phyloP scores from a whole-genome alignment of 2,329 filamentous ascomycete species.

The Xylaria multiplex region DNA sequence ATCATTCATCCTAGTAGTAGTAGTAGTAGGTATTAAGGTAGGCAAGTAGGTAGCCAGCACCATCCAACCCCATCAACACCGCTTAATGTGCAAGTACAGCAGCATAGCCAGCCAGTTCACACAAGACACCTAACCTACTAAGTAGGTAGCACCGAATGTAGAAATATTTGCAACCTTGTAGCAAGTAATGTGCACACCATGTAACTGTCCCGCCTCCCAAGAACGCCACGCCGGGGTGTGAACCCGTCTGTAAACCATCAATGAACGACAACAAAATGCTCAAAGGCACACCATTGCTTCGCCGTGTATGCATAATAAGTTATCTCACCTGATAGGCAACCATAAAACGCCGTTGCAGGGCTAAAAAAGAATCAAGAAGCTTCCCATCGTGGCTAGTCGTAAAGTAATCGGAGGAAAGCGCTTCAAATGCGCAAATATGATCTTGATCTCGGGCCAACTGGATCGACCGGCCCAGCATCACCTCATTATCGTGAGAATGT shows the following conservation, averaged over 20 bases:
- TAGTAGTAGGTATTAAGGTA: background rate
- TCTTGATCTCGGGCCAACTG: background rate
- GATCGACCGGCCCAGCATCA: background rate
- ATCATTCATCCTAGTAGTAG: slow-evolving; percentile 12
- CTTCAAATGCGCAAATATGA: slow-evolving; percentile 2
- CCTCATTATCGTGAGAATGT: background rate
- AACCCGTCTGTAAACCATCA: slow-evolving; percentile 7
- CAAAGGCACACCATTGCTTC: slow-evolving; percentile 13
- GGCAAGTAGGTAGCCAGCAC: too few relatives aligned
- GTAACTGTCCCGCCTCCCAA: background rate
- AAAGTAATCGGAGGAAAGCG: slow-evolving; percentile 2
- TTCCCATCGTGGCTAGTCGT: slow-evolving; percentile 16
- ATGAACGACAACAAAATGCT: slow-evolving; percentile 7
- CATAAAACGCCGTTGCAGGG: slow-evolving; percentile 19
- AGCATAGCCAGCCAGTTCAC: slow-evolving; percentile 1
- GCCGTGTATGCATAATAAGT: slow-evolving; percentile 5
- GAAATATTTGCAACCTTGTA: background rate
- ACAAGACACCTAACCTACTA: slow-evolving; percentile 4
- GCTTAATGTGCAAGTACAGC: background rate
- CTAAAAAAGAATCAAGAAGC: slow-evolving; percentile 18
- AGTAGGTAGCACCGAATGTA: background rate
- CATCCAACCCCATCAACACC: slow-evolving; percentile 21
- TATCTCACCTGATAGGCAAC: slow-evolving; percentile 8
- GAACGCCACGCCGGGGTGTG: slow-evolving; percentile 22
- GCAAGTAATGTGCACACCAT: background rate